A percentile compares a stretch with the other conserved stretches of the same genome.
phyloP scores from a whole-genome alignment of 208 protist species.

The Crithidia acanthocephali region DNA sequence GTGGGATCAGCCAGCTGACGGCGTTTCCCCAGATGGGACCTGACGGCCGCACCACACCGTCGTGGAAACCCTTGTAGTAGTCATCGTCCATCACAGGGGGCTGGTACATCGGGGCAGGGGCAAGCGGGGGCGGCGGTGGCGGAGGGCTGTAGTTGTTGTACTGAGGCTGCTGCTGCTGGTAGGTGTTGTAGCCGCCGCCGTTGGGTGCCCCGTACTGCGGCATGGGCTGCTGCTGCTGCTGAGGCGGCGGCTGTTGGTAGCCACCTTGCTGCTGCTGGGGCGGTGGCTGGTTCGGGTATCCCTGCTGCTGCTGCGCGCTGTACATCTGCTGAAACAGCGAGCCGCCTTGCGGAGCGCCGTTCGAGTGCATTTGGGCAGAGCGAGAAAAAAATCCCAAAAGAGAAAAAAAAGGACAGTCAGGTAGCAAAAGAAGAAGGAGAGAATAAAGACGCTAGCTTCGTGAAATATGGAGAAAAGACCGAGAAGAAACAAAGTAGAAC shows the following conservation, averaged over 20 bases:
- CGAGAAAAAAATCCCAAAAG: slow-evolving; percentile 4
- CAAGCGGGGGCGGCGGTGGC: neutral
- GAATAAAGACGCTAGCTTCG: too few species aligned
- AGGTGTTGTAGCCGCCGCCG: slow-evolving; percentile 16
- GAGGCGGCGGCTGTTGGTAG: neutral
- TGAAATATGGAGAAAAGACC: neutral
- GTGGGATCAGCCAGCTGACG: slow-evolving; percentile 76
- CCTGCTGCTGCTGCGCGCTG: slow-evolving; percentile 53
- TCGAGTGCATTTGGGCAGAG: slow-evolving; percentile 19
- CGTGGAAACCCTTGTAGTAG: slow-evolving; percentile 93
- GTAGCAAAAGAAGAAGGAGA: too few species aligned
- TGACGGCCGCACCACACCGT: slow-evolving; percentile 78
- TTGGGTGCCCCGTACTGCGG: slow-evolving; percentile 18
- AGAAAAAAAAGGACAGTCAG: neutral
- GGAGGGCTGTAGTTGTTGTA: slow-evolving; percentile 16
- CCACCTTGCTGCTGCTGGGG: slow-evolving; percentile 13
- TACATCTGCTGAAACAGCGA: slow-evolving; percentile 89
- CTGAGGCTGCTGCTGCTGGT: slow-evolving; percentile 30
- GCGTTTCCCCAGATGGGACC: slow-evolving; percentile 73
- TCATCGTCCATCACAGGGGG: slow-evolving; percentile 63
- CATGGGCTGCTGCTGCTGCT: slow-evolving; percentile 31
- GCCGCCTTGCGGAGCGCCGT: slow-evolving; percentile 29
- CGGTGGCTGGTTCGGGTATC: slow-evolving; percentile 30
- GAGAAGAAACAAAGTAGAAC: slow-evolving; percentile 1
- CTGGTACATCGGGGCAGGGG: slow-evolving; percentile 26